A percentile compares a stretch with the other conserved stretches of the same genome.
phyloP scores from a whole-genome alignment of 2,329 filamentous ascomycete genomes.

The Elsinoe arachidis region DNA sequence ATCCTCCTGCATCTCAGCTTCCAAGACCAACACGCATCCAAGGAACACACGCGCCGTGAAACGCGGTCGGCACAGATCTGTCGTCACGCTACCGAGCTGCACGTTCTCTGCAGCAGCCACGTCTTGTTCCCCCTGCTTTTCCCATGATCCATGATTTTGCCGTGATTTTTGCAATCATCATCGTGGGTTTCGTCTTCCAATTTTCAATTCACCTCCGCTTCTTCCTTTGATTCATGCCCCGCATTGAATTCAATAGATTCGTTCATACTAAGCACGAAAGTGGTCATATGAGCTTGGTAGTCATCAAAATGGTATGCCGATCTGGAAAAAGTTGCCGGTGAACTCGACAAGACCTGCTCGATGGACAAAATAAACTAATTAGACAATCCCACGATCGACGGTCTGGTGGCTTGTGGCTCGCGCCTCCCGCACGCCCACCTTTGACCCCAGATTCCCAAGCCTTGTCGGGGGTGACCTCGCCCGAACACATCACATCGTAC shows the following conservation, averaged over 20 bases:
- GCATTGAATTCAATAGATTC: neutral
- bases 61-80: slow-evolving; percentile 5
- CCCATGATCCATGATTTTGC: neutral
- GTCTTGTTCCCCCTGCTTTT: neutral
- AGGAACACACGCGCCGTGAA: neutral
- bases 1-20: neutral
- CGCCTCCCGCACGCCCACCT: slow-evolving; percentile 4
- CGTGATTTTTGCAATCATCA: neutral
- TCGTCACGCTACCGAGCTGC: slow-evolving; percentile 4
- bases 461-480: neutral
- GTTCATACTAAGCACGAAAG: neutral
- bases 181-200: neutral
- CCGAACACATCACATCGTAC: neutral
- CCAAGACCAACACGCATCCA: neutral
- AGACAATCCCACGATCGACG: neutral
- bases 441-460: neutral
- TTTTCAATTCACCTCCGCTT: neutral
- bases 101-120: neutral
- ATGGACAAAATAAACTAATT: slow-evolving; percentile 4
- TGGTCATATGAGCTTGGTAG: neutral
- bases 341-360: neutral
- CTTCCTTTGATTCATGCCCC: neutral
- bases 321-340: slow-evolving; percentile 7
- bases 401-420: slow-evolving; percentile 4
- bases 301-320: neutral